Percentiles rank a stretch among this genome's conserved stretches.
These are phyloP conservation scores for Albophoma yamanashiensis DNA, from an alignment of 2,329 filamentous ascomycete species.

Conservation along the genomic window DNA sequence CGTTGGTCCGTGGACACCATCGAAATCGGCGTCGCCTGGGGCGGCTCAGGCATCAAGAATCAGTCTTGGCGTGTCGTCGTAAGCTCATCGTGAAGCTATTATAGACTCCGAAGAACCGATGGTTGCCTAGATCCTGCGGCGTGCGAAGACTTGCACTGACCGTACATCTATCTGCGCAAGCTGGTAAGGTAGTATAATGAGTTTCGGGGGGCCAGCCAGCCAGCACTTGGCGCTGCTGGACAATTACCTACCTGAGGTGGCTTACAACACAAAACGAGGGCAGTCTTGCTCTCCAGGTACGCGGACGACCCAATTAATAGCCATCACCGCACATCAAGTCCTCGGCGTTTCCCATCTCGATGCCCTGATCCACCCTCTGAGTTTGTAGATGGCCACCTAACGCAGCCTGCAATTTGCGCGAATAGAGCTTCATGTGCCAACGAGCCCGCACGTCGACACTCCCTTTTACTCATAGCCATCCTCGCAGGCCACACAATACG, in stretches of 20 bases:
- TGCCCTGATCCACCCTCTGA: background rate
- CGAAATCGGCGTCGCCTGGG: background rate
- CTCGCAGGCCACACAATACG: background rate
- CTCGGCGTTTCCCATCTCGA: background rate
- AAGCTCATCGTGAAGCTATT: background rate
- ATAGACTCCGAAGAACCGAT: background rate
- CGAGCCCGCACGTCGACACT: background rate
- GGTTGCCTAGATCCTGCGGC: background rate
- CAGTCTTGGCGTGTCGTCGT: background rate
- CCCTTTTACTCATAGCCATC: background rate
- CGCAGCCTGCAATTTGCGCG: background rate
- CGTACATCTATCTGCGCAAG: too few species aligned
- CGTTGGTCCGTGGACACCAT: background rate
- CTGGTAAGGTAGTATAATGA: too few species aligned
- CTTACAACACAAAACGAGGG: too few species aligned
- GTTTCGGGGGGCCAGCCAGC: too few species aligned
- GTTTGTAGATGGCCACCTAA: background rate
- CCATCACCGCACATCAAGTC: background rate
- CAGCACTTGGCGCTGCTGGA: too few species aligned
- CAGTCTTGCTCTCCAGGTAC: background rate
- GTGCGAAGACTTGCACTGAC: background rate
- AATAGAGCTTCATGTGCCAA: background rate
- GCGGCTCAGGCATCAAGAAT: background rate
- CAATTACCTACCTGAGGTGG: too few species aligned
- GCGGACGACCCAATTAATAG: background rate